Evolutionary conservation across 2,329 filamentous ascomycete species (phyloP).

Genomic region (Penicillium sp.): DNA sequence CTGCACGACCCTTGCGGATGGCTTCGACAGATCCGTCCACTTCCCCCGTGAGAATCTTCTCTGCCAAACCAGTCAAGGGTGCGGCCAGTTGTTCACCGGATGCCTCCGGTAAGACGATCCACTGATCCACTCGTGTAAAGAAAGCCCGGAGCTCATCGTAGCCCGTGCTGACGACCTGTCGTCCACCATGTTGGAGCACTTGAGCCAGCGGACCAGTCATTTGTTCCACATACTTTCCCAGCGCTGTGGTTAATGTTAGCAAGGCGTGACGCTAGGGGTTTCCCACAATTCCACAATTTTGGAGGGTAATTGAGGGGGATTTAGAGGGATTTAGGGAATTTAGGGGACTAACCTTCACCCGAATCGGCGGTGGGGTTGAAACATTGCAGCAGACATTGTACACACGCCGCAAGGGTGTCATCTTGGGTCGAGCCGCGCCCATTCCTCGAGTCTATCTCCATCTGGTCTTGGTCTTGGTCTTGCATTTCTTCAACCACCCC

Average conservation of each 20-base stretch:
- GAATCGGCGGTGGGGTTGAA: conserved; percentile 29
- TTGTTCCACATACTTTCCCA: conserved; percentile 30
- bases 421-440: conserved; percentile 27
- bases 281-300: not conserved
- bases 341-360: conserved; percentile 23
- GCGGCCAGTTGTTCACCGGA: conserved; percentile 24
- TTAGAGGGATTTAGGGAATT: not conserved
- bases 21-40: conserved; percentile 35
- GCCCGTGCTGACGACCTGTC: conserved; percentile 32
- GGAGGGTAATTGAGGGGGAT: not conserved
- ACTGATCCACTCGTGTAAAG: conserved; percentile 29
- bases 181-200: conserved; percentile 31
- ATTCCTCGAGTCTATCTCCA: conserved; percentile 62
- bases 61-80: conserved; percentile 26
- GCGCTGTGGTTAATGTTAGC: conserved; percentile 29
- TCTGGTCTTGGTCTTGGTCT: conserved; percentile 52
- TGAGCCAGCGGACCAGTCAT: conserved; percentile 28
- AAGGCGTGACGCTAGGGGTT: conserved; percentile 18
- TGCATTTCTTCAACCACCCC: conserved; percentile 59
- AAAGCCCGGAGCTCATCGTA: conserved; percentile 35
- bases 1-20: conserved; percentile 37
- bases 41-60: conserved; percentile 30
- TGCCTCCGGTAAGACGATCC: conserved; percentile 12
- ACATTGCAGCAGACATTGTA: conserved; percentile 39
- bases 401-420: conserved; percentile 38